A percentile compares a stretch with the other conserved stretches of the same genome.
Conservation (phyloP, 345 rosid genomes). For the Geranium rotundifolium region DNA sequence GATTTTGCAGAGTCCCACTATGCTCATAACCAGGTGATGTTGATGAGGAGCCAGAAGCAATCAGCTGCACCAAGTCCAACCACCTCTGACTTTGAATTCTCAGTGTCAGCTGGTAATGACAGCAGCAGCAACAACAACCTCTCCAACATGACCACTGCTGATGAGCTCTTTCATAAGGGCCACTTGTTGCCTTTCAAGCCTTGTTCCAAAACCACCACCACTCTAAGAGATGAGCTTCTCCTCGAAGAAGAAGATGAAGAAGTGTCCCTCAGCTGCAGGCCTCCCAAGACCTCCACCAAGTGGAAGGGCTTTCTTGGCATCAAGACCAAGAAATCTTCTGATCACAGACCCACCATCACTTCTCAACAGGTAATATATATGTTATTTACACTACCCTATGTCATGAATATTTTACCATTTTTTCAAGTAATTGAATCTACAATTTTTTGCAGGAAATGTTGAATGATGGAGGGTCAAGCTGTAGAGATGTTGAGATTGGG, state of each 20-base stretch:
- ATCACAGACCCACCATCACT: neutral
- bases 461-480: conserved; percentile 42
- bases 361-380: neutral
- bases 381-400: neutral
- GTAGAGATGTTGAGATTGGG: conserved; percentile 44
- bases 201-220: conserved; percentile 22
- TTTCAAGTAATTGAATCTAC: conserved; percentile 1
- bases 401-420: neutral
- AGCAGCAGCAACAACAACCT: conserved; percentile 18
- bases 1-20: conserved; percentile 33
- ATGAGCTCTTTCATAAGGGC: conserved; percentile 89
- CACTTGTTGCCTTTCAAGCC: conserved; percentile 76
- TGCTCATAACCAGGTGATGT: conserved; percentile 1
- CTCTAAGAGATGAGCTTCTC: conserved; percentile 84
- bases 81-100: conserved; percentile 82
- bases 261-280: conserved; percentile 25
- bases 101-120: conserved; percentile 20
- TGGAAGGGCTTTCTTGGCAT: conserved; percentile 85
- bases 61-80: neutral
- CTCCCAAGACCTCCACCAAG: conserved; percentile 50
- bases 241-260: conserved; percentile 17
- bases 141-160: conserved; percentile 59
- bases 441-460: conserved; percentile 22
- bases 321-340: conserved; percentile 46
- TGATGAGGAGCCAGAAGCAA: conserved; percentile 16